Conservation (phyloP, 2,329 filamentous ascomycete genomes). For the Calonectria hongkongensis region DNA sequence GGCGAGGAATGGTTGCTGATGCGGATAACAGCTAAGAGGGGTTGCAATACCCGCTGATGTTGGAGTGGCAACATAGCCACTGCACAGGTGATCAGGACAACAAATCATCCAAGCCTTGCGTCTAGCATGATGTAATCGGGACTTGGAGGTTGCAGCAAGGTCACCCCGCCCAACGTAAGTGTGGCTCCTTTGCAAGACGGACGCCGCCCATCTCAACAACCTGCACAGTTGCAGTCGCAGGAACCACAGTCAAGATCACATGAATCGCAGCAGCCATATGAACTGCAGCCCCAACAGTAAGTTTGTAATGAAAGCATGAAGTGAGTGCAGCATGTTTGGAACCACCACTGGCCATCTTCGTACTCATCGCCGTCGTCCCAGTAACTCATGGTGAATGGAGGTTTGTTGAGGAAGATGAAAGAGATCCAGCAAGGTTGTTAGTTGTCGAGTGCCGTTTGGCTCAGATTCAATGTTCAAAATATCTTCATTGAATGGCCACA, state of each 20-base stretch:
- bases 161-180: neutral
- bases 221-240: conserved; percentile 18
- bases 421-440: neutral
- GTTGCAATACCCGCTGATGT: neutral
- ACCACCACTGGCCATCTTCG: neutral
- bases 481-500: neutral
- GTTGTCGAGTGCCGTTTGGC: no score
- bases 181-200: conserved; percentile 13
- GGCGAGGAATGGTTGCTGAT: neutral
- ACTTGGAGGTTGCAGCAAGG: neutral
- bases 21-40: neutral
- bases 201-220: neutral
- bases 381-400: neutral
- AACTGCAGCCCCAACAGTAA: conserved; percentile 6
- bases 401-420: neutral
- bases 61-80: neutral
- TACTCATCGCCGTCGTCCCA: conserved; percentile 6
- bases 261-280: neutral
- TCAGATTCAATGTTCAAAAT: neutral
- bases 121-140: conserved; percentile 1
- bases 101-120: neutral
- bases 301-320: neutral
- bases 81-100: no score
- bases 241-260: conserved; percentile 17
- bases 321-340: conserved; percentile 9